Evolutionary conservation across 495 filamentous ascomycete species (phyloP), one percentile per base, ranked within the genome.

Genomic region (Hypoxylon cercidicola): DNA sequence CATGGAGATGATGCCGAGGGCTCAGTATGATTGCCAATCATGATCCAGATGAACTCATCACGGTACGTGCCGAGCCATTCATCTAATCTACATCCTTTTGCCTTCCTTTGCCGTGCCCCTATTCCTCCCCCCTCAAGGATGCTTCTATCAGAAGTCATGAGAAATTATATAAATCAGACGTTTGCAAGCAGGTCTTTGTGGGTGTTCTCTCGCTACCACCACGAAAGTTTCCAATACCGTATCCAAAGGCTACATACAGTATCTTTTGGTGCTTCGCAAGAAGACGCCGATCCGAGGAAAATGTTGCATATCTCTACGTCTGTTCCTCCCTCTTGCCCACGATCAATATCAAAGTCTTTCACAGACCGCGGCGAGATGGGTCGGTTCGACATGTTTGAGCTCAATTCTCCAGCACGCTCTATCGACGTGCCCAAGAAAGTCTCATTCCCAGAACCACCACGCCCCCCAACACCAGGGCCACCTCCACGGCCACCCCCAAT

Each of bases 381-480:
- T 39, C 41, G 18, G 43, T 37, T 35, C 8, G 16, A 47, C 19
- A 0, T 13, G n/a, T 44, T 21, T 44, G 20, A n/a, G 1, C 1
- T 12, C 41, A 19, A 44, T 32, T 32, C 34, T 44, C 18, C 12
- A 44, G 6, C 40, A 21, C 30, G 35, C 21, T 35, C 32, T 45
- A 35, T 44, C 41, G 53, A 59, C 41, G 20, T 35, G 18, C 15
- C 50, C 16, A 46, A 50, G 49, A 57, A 50, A 19, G 40, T 60
- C 28, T 60, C 63, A 9, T 59, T 72, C 23, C 70, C 70, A 30
- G 34, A 71, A 40, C 71, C 71, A 52, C 68, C 71, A 13, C 68
- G 68, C 56, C 68, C 71, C 55, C 71, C 68, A 59, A 73, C 71
- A 39, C 71, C 71, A 30, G 71, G 71, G 32, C 65, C 65, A 13